A percentile compares a stretch with the other conserved stretches of the same genome.
phyloP scores from a whole-genome alignment of 129 eudicot species.

The Sambucus nigra region DNA sequence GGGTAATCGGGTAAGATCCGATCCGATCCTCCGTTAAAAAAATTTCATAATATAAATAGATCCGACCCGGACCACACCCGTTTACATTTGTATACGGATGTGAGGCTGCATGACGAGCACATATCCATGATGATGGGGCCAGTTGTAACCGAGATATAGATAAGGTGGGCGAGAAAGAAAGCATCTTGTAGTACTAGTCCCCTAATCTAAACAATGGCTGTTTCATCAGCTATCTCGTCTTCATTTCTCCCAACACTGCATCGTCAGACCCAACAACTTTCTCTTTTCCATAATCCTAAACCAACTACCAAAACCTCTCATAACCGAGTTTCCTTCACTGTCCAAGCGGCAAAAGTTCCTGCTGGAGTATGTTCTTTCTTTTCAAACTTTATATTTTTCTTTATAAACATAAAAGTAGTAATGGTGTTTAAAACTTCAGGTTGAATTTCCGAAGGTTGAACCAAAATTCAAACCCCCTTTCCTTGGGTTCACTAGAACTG shows the following conservation, averaged over 20 bases:
- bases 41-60: too few species aligned
- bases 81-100: too few species aligned
- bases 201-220: conserved; percentile 18
- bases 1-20: too few species aligned
- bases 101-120: too few species aligned
- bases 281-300: background rate
- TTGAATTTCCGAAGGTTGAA: conserved; percentile 64
- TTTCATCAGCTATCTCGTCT: conserved; percentile 18
- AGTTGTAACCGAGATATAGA: too few species aligned
- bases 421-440: conserved; percentile 29
- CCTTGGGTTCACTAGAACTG: conserved; percentile 76
- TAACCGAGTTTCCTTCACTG: conserved; percentile 27
- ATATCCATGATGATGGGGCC: too few species aligned
- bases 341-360: conserved; percentile 85
- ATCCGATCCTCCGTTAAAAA: too few species aligned
- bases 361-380: conserved; percentile 46
- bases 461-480: conserved; percentile 68
- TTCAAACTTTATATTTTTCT: background rate
- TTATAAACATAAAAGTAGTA: background rate
- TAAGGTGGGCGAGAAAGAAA: too few species aligned
- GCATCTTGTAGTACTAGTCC: too few species aligned
- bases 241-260: conserved; percentile 17
- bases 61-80: too few species aligned
- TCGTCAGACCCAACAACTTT: background rate
- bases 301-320: conserved; percentile 1